These are phyloP conservation scores for Podospora comata DNA, from an alignment of 495 filamentous ascomycete species.

Conservation along the genomic window DNA sequence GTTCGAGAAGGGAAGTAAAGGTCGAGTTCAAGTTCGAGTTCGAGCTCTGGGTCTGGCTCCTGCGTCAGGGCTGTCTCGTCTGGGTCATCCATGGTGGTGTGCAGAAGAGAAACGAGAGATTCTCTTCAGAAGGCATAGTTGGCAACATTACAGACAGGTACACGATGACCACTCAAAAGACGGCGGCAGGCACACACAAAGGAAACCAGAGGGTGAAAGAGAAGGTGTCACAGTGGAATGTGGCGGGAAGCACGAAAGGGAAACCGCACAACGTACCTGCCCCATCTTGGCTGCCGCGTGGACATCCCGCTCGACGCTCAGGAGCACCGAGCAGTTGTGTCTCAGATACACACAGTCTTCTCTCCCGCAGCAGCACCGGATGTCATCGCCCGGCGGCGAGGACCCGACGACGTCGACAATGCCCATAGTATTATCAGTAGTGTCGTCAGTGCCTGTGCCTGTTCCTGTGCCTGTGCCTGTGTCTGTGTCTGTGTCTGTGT, in stretches of 20 bases:
- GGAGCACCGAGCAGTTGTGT: constrained; percentile 72
- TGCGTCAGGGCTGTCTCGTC: background rate
- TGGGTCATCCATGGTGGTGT: constrained; percentile 15
- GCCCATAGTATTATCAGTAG: constrained; percentile 19
- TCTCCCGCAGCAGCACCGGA: constrained; percentile 79
- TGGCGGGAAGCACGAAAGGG: constrained; percentile 1
- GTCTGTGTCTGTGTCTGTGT: background rate
- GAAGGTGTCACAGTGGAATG: constrained; percentile 21
- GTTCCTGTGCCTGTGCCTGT: too few relatives aligned
- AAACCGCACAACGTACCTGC: constrained; percentile 60
- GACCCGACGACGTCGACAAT: constrained; percentile 9
- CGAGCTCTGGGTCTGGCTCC: background rate
- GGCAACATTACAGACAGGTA: background rate
- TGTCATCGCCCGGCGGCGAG: constrained; percentile 17
- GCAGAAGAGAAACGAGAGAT: background rate
- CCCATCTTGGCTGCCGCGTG: constrained; percentile 79
- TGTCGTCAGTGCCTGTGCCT: background rate
- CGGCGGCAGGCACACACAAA: background rate
- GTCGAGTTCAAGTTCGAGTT: constrained; percentile 11
- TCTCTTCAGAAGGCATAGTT: background rate
- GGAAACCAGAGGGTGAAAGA: constrained; percentile 6
- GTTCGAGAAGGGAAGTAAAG: constrained; percentile 19
- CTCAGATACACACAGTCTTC: constrained; percentile 74
- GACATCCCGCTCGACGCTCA: constrained; percentile 81
- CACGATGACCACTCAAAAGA: background rate